These are phyloP conservation scores for Dendrobium huoshanense DNA, from an alignment of 106 monocot genomes.

Conservation along the genomic window DNA sequence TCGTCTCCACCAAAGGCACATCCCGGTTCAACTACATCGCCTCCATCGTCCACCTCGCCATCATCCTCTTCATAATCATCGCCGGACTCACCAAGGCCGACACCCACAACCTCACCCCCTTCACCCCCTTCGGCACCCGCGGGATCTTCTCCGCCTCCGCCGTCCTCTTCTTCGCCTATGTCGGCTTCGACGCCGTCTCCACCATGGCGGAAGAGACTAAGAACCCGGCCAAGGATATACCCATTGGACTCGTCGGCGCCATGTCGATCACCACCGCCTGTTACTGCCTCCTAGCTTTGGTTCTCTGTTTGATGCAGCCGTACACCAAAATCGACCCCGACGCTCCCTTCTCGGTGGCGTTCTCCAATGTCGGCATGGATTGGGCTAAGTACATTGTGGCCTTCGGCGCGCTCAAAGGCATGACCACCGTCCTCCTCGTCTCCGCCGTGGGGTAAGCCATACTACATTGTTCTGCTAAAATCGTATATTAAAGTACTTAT, in stretches of 20 bases:
- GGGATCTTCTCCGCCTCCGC: conserved; percentile 71
- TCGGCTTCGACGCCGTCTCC: conserved; percentile 71
- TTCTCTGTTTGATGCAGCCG: conserved; percentile 13
- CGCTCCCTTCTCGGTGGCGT: conserved; percentile 18
- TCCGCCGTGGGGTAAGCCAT: conserved; percentile 13
- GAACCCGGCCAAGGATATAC: conserved; percentile 43
- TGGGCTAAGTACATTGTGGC: conserved; percentile 23
- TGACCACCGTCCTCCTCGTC: conserved; percentile 22
- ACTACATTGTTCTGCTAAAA: too few relatives aligned
- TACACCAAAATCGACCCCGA: conserved; percentile 9
- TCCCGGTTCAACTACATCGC: conserved; percentile 85
- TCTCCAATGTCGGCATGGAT: conserved; percentile 16
- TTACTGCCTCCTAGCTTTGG: conserved; percentile 14
- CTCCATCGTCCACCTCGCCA: conserved; percentile 64
- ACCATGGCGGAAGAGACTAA: conserved; percentile 94
- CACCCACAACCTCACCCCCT: conserved; percentile 40
- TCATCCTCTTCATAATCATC: conserved; percentile 71
- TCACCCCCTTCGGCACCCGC: conserved; percentile 54
- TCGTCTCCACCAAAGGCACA: conserved; percentile 65
- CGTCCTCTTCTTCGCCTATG: conserved; percentile 82
- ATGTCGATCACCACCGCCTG: conserved; percentile 14
- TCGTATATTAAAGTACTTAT: too few relatives aligned
- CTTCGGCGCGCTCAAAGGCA: conserved; percentile 17
- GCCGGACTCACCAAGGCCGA: conserved; percentile 75
- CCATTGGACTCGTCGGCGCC: conserved; percentile 18